Conservation (phyloP, 306 rosid genomes). For the Calophaca sinica region DNA sequence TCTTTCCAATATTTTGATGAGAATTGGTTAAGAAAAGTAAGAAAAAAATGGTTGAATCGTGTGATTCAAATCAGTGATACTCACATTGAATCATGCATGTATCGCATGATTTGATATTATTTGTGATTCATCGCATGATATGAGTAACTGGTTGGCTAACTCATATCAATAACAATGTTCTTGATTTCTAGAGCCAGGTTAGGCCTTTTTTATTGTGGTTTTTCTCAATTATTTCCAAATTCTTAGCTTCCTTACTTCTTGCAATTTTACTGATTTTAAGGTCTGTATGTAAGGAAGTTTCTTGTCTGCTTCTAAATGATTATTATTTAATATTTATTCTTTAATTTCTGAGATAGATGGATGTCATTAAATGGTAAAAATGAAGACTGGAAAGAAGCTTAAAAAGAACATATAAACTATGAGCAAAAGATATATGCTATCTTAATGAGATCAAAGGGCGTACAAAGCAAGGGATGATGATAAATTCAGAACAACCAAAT, state of each 20-base stretch:
- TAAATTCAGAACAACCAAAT: conserved; percentile 30
- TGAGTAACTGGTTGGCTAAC: too few relatives aligned
- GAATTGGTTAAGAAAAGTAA: neutral
- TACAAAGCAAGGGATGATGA: conserved; percentile 3
- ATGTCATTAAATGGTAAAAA: conserved; percentile 6
- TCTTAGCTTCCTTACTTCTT: conserved; percentile 14
- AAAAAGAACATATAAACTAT: conserved; percentile 8
- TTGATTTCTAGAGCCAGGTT: conserved; percentile 8
- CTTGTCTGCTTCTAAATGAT: conserved; percentile 22
- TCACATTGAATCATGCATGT: too few relatives aligned
- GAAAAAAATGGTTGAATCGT: too few relatives aligned
- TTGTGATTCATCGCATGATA: too few relatives aligned
- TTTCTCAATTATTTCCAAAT: neutral
- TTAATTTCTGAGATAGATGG: conserved; percentile 24
- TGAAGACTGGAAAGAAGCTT: conserved; percentile 11
- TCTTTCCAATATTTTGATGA: neutral
- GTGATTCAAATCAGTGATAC: too few relatives aligned
- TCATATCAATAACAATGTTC: too few relatives aligned
- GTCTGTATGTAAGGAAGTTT: neutral
- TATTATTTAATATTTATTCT: conserved; percentile 4
- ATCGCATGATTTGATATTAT: too few relatives aligned
- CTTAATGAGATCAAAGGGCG: conserved; percentile 3
- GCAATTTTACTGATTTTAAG: conserved; percentile 17
- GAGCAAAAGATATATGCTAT: conserved; percentile 17
- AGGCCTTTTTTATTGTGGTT: conserved; percentile 5